phyloP scores from a whole-genome alignment of 805 yeast species.

The Suhomyces sp. region DNA sequence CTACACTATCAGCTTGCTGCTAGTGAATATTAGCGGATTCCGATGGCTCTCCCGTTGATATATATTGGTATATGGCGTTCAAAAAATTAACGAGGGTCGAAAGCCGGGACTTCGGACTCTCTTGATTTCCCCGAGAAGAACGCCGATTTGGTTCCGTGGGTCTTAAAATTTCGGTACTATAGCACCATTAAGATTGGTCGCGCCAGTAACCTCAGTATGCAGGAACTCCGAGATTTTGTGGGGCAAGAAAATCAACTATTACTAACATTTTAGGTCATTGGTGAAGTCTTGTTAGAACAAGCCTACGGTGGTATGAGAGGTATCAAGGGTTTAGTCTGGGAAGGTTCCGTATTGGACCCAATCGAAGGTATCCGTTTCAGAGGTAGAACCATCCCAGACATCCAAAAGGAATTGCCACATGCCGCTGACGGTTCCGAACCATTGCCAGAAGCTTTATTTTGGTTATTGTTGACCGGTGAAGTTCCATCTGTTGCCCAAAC shows the following conservation, averaged over 20 bases:
- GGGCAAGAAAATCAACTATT: background rate
- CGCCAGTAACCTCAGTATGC: background rate
- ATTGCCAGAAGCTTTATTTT: constrained; percentile 73
- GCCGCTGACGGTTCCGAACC: constrained; percentile 58
- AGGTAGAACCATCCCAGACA: constrained; percentile 70
- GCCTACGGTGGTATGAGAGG: constrained; percentile 80
- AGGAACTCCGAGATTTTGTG: background rate
- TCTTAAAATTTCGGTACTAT: background rate
- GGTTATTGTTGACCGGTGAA: constrained; percentile 75
- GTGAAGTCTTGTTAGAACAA: constrained; percentile 45
- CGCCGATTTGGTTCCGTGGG: background rate
- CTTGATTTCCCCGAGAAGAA: background rate
- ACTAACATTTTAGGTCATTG: constrained; percentile 31
- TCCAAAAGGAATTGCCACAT: constrained; percentile 64
- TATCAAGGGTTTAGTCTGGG: constrained; percentile 72
- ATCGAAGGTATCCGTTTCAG: constrained; percentile 75
- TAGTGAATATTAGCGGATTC: background rate
- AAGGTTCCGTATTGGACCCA: constrained; percentile 74
- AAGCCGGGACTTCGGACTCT: background rate
- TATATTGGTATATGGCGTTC: background rate
- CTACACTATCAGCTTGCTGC: background rate
- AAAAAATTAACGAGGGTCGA: background rate
- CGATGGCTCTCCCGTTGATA: background rate
- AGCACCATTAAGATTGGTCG: background rate
- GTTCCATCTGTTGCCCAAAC: constrained; percentile 62